Evolutionary conservation across 2,329 filamentous ascomycete genomes (phyloP), one percentile per base, ranked within the genome.

Genomic region (Aspergillus sp.): DNA sequence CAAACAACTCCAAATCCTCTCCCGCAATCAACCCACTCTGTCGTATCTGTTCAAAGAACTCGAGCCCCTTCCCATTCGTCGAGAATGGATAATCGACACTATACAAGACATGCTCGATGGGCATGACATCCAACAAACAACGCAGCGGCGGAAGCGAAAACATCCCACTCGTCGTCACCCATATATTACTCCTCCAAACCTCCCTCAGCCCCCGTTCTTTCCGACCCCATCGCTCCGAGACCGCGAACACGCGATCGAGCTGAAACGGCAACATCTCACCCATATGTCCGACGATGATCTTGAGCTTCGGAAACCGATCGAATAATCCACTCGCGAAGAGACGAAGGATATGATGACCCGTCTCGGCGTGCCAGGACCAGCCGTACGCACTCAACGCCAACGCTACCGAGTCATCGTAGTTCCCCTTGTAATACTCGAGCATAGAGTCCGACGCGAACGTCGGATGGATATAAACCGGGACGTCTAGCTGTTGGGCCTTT

Each of bases 311-410:
- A 49, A 80, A 82, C 4, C 76, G 72, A 67, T 87, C 85, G 61
- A 87, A 87, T 1, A 86, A 65, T 1, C 84, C 83, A 0, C 77
- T 73, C 1, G 81, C 79, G 63, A 78, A 86, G 2, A 87, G 75
- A 12, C 65, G 62, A 6, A 80, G 62, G 2, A 78, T 60, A 56
- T 77, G 75, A 12, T 73, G 60, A 0, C 66, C 75, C 0, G 75
- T 72, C 20, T 78, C 72, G 11, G 69, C 63, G 56, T 78, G 77
- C 74, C 75, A 78, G 14, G 70, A 73, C 68, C 71, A 77, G 0
- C 63, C 67, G 36, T 56, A 71, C 1, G 69, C 67, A 12, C 66
- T 61, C 2, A 68, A 45, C 9, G 60, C 58, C 16, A 60, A 22
- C n/a, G 63, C 64, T 6, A 67, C 60, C 1, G 59, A 58, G 14